Evolutionary conservation across 2,329 filamentous ascomycete genomes (phyloP).

Genomic region (Verticillium tricorpus): DNA sequence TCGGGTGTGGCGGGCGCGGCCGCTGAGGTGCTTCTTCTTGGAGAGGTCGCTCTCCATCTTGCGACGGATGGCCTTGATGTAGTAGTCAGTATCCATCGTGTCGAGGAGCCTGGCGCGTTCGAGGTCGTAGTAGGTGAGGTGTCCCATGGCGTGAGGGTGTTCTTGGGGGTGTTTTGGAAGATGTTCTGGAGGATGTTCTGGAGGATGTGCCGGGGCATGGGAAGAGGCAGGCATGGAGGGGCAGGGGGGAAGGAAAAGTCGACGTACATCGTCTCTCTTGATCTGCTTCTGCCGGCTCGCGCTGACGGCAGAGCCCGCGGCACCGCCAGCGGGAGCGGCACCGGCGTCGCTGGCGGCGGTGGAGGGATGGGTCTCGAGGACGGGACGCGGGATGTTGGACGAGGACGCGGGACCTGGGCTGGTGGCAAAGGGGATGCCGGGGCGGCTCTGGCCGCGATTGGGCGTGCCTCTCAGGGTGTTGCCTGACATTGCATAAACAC

Average conservation of each 20-base stretch:
- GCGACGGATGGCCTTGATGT: conserved; percentile 77
- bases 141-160: conserved; percentile 2
- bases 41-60: conserved; percentile 97
- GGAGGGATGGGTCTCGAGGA: conserved; percentile 53
- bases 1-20: conserved; percentile 76
- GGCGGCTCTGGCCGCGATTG: conserved; percentile 55
- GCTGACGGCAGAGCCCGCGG: conserved; percentile 67
- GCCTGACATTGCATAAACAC: conserved; percentile 42
- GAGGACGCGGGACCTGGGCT: conserved; percentile 43
- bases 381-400: conserved; percentile 69
- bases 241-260: not conserved
- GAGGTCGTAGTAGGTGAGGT: conserved; percentile 12
- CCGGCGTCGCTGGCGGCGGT: conserved; percentile 43
- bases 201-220: conserved; percentile 1
- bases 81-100: conserved; percentile 25
- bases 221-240: not conserved
- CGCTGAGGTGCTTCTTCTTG: conserved; percentile 86
- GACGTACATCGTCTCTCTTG: conserved; percentile 93
- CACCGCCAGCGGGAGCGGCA: conserved; percentile 8
- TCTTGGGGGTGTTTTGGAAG: not conserved
- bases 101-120: conserved; percentile 10
- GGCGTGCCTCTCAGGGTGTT: conserved; percentile 68
- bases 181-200: too few relatives aligned
- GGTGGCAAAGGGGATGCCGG: conserved; percentile 54
- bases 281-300: conserved; percentile 94